These are phyloP conservation scores for Syzygium malaccense DNA, from an alignment of 441 rosid species.

Conservation along the genomic window DNA sequence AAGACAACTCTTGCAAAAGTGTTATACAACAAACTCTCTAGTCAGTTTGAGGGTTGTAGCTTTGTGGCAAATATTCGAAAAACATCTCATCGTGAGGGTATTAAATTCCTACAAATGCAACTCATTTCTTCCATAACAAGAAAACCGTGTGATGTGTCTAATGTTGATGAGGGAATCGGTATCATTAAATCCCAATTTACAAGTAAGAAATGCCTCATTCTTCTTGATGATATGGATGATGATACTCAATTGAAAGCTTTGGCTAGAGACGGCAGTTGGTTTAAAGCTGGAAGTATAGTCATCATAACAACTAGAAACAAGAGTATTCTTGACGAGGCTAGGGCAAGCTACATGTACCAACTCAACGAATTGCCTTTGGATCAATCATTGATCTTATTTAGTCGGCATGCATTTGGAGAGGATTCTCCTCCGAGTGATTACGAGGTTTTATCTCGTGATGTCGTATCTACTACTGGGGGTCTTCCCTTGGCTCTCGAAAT, in stretches of 20 bases:
- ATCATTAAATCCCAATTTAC: neutral
- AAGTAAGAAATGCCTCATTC: neutral
- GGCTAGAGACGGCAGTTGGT: neutral
- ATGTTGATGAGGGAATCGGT: neutral
- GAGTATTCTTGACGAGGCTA: neutral
- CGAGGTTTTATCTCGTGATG: neutral
- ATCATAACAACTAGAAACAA: neutral
- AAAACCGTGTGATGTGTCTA: neutral
- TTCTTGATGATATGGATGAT: neutral
- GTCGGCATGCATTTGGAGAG: neutral
- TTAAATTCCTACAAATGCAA: neutral
- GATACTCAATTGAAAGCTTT: neutral
- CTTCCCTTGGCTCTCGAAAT: neutral
- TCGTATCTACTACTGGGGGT: neutral
- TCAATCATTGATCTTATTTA: neutral
- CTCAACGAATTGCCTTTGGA: neutral
- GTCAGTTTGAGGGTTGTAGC: neutral
- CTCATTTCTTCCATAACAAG: neutral
- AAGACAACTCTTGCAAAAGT: neutral
- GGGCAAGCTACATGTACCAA: neutral
- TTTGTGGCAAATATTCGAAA: neutral
- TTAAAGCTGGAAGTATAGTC: neutral
- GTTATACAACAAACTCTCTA: neutral
- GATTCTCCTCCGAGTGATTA: neutral
- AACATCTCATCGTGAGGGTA: neutral